Evolutionary conservation across 495 filamentous ascomycete genomes (phyloP).

Genomic region (Cercophora samala): DNA sequence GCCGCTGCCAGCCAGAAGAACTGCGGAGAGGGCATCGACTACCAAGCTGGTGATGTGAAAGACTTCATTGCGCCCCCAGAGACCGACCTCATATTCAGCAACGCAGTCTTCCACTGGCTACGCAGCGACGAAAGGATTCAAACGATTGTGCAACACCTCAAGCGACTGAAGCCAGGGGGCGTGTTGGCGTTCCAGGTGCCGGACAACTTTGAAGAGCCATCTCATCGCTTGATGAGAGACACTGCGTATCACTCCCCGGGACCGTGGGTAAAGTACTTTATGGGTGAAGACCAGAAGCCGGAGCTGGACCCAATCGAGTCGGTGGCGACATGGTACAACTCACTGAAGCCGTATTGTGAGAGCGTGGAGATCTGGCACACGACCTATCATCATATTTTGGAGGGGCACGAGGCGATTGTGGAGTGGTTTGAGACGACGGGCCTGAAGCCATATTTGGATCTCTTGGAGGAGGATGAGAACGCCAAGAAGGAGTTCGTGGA

Average conservation of each 20-base stretch:
- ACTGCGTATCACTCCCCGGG: slow-evolving; percentile 37
- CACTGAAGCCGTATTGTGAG: slow-evolving; percentile 40
- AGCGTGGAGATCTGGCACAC: slow-evolving; percentile 51
- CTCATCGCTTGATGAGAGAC: slow-evolving; percentile 47
- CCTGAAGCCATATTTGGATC: slow-evolving; percentile 46
- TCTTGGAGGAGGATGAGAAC: slow-evolving; percentile 1
- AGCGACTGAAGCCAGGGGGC: slow-evolving; percentile 39
- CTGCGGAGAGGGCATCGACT: slow-evolving; percentile 28
- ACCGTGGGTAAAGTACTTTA: slow-evolving; percentile 38
- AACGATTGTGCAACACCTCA: slow-evolving; percentile 41
- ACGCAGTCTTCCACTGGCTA: slow-evolving; percentile 57
- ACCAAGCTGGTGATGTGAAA: slow-evolving; percentile 39
- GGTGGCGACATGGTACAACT: slow-evolving; percentile 44
- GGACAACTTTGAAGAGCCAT: slow-evolving; percentile 48
- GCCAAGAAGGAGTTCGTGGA: slow-evolving; percentile 12
- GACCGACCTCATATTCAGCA: slow-evolving; percentile 50
- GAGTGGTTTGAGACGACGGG: slow-evolving; percentile 59
- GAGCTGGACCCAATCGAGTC: slow-evolving; percentile 49
- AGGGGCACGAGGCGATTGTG: slow-evolving; percentile 45
- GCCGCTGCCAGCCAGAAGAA: slow-evolving; percentile 39
- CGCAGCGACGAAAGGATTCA: slow-evolving; percentile 39
- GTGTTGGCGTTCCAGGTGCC: slow-evolving; percentile 56
- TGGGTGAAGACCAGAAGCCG: slow-evolving; percentile 21
- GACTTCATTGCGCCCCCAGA: slow-evolving; percentile 35
- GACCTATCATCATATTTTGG: slow-evolving; percentile 50